phyloP scores from a whole-genome alignment of 176 grass and related monocot genomes.

The Thalia dealbata region DNA sequence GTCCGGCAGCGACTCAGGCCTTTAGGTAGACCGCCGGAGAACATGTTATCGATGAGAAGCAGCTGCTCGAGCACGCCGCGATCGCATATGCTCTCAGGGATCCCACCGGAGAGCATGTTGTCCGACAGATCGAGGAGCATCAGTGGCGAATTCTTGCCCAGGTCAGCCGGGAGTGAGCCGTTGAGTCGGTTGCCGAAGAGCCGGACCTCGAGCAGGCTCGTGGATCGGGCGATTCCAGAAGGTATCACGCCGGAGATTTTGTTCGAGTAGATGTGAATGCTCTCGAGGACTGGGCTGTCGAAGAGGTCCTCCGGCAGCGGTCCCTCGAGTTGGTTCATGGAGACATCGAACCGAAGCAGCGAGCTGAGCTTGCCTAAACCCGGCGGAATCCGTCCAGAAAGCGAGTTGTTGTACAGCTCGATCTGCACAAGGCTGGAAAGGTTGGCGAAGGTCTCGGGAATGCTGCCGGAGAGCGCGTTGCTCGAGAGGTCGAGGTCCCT shows the following conservation, averaged over 20 bases:
- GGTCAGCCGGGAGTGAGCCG: constrained; percentile 46
- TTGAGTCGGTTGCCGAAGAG: constrained; percentile 67
- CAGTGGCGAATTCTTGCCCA: constrained; percentile 53
- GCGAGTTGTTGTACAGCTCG: constrained; percentile 90
- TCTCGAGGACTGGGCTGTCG: constrained; percentile 41
- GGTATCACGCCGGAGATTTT: constrained; percentile 39
- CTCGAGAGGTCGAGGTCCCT: constrained; percentile 63
- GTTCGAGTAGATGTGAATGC: constrained; percentile 60
- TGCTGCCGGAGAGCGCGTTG: constrained; percentile 49
- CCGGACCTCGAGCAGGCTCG: constrained; percentile 48
- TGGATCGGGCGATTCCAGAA: constrained; percentile 13
- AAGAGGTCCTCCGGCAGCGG: constrained; percentile 72
- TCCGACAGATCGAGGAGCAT: constrained; percentile 56
- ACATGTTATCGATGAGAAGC: constrained; percentile 52
- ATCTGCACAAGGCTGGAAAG: constrained; percentile 55
- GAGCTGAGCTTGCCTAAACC: constrained; percentile 39
- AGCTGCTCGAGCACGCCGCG: constrained; percentile 70
- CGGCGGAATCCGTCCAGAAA: constrained; percentile 39
- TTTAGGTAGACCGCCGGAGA: constrained; percentile 39
- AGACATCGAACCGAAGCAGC: constrained; percentile 38
- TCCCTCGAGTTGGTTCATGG: constrained; percentile 64
- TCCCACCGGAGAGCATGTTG: constrained; percentile 60
- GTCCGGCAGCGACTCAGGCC: constrained; percentile 51
- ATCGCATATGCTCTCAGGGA: constrained; percentile 61
- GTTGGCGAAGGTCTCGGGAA: constrained; percentile 33